phyloP scores from a whole-genome alignment of 73 alveolate genomes.

The Breviolum minutum region DNA sequence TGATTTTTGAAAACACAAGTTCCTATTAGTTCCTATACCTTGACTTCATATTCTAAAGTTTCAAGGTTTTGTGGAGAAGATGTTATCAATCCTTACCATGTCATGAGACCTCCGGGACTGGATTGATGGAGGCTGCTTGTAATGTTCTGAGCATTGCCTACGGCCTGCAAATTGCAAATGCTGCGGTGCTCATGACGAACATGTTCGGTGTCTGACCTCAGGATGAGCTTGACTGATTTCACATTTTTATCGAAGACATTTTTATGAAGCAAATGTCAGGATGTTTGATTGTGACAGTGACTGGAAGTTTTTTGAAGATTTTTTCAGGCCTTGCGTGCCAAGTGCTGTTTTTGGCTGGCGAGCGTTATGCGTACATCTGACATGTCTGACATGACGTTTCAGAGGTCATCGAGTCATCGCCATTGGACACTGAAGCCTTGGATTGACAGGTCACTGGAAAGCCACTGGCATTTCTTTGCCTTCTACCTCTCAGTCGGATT shows the following conservation, averaged over 20 bases:
- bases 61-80: no score
- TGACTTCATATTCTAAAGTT: no score
- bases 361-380: slow-evolving; percentile 36
- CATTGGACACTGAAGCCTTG: neutral
- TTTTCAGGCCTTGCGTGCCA: slow-evolving; percentile 55
- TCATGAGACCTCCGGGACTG: no score
- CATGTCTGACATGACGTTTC: neutral
- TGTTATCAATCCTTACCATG: neutral
- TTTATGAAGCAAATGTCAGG: neutral
- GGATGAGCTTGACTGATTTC: no score
- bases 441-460: slow-evolving; percentile 51
- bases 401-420: neutral
- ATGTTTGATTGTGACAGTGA: neutral
- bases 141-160: slow-evolving; percentile 86
- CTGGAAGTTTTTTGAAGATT: no score
- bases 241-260: no score
- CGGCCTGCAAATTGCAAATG: slow-evolving; percentile 78
- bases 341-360: slow-evolving; percentile 76
- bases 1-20: no score
- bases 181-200: slow-evolving; percentile 93
- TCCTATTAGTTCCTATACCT: no score
- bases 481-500: slow-evolving; percentile 4
- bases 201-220: slow-evolving; percentile 9
- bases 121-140: slow-evolving; percentile 51
- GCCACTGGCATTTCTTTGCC: slow-evolving; percentile 61